Percentiles rank a stretch among this genome's conserved stretches.
Evolutionary conservation across 163 green algal species (phyloP).

Genomic region (Scenedesmus sp.): DNA sequence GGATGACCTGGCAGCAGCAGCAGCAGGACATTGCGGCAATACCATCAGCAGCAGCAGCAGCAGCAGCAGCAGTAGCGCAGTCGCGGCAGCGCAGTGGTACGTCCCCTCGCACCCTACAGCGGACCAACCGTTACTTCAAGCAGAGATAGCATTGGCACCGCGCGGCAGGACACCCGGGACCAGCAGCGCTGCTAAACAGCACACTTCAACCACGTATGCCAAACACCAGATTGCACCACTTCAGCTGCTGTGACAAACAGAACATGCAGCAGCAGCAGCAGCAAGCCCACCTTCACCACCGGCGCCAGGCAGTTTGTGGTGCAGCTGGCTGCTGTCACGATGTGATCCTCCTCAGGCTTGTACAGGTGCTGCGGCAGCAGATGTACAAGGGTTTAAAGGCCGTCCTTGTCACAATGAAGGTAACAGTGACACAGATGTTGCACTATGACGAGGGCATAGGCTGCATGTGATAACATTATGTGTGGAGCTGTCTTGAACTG

Average conservation of each 20-base stretch:
- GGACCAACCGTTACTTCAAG: too few relatives aligned
- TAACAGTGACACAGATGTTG: too few relatives aligned
- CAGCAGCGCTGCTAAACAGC: too few relatives aligned
- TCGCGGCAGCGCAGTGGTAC: background rate
- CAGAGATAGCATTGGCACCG: background rate
- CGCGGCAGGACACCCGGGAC: too few relatives aligned
- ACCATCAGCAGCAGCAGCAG: background rate
- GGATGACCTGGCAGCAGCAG: slow-evolving; percentile 57
- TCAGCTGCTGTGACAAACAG: background rate
- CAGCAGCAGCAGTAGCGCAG: background rate
- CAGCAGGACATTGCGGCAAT: background rate
- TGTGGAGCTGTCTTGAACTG: too few relatives aligned
- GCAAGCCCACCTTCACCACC: slow-evolving; percentile 79
- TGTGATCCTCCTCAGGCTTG: slow-evolving; percentile 75
- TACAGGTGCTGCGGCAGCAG: slow-evolving; percentile 68
- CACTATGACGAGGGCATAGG: too few relatives aligned
- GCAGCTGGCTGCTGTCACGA: slow-evolving; percentile 90
- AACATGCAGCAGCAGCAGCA: background rate
- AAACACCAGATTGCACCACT: too few relatives aligned
- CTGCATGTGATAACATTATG: too few relatives aligned
- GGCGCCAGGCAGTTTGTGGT: slow-evolving; percentile 95
- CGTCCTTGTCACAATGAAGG: background rate
- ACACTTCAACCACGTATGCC: too few relatives aligned
- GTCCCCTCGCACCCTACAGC: background rate
- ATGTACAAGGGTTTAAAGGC: background rate